Evolutionary conservation across 2,329 filamentous ascomycete species (phyloP).

Genomic region (Colletotrichum cuscutae): DNA sequence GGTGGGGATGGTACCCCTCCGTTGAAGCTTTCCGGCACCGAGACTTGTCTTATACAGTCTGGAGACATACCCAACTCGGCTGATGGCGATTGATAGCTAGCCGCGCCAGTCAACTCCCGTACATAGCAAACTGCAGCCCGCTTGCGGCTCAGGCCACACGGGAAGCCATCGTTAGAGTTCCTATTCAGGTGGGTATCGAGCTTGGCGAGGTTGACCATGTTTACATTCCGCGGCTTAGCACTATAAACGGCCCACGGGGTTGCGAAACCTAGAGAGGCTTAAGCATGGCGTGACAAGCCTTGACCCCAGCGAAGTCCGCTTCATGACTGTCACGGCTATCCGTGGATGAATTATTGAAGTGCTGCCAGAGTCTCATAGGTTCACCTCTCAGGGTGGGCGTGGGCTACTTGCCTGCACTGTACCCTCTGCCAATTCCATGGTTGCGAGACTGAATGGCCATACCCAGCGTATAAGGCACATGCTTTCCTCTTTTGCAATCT

Average conservation of each 20-base stretch:
- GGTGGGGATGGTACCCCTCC: background rate
- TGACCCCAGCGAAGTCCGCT: background rate
- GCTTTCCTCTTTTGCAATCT: too few species aligned
- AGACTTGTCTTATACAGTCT: background rate
- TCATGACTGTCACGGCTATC: background rate
- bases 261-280: background rate
- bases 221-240: background rate
- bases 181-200: background rate
- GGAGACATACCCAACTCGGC: background rate
- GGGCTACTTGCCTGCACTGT: background rate
- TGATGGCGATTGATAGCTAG: background rate
- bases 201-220: background rate
- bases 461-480: too few species aligned
- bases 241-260: background rate
- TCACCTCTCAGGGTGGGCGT: background rate
- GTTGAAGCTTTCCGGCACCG: background rate
- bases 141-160: background rate
- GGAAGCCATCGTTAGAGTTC: background rate
- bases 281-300: background rate
- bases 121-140: background rate
- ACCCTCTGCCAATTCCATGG: background rate
- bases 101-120: background rate
- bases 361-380: background rate
- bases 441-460: too few species aligned
- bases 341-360: background rate